A percentile compares a stretch with the other conserved stretches of the same genome.
phyloP scores from a whole-genome alignment of 202 grass and related monocot species.

The Bolboschoenoplectus hybrid region DNA sequence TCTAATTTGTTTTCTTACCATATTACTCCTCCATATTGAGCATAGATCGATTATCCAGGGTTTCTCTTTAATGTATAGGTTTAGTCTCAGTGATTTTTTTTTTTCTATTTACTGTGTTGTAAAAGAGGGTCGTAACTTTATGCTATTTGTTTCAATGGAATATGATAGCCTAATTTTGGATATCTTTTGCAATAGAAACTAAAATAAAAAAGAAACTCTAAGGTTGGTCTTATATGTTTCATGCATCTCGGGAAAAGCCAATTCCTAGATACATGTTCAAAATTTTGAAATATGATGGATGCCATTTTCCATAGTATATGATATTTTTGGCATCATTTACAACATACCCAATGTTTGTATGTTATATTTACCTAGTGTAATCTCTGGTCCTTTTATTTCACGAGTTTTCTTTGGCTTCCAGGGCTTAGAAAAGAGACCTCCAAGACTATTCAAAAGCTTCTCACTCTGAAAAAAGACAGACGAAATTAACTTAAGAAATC shows the following conservation, averaged over 20 bases:
- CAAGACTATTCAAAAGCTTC: conserved; percentile 76
- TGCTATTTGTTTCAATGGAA: conserved; percentile 3
- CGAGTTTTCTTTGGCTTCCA: conserved; percentile 94
- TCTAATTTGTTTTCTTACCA: background rate
- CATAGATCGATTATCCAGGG: background rate
- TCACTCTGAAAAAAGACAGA: conserved; percentile 54
- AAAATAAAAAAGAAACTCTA: background rate
- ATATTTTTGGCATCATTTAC: background rate
- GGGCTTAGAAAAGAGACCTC: conserved; percentile 83
- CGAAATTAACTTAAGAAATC: background rate
- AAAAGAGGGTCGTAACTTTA: background rate
- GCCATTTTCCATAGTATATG: background rate
- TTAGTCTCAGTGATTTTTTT: background rate
- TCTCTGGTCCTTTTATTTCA: conserved; percentile 81
- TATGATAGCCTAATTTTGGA: background rate
- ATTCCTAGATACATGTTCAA: background rate
- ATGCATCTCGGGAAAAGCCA: conserved; percentile 5
- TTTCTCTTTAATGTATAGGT: background rate
- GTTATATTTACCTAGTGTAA: conserved; percentile 38
- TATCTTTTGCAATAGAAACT: background rate
- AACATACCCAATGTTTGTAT: background rate
- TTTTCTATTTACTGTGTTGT: background rate
- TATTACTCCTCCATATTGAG: background rate
- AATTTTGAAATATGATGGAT: background rate
- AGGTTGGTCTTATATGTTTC: background rate